Evolutionary conservation across 257 asterid genomes (phyloP), one percentile per base, ranked within the genome.

Genomic region (Parsonsia alboflavescens): DNA sequence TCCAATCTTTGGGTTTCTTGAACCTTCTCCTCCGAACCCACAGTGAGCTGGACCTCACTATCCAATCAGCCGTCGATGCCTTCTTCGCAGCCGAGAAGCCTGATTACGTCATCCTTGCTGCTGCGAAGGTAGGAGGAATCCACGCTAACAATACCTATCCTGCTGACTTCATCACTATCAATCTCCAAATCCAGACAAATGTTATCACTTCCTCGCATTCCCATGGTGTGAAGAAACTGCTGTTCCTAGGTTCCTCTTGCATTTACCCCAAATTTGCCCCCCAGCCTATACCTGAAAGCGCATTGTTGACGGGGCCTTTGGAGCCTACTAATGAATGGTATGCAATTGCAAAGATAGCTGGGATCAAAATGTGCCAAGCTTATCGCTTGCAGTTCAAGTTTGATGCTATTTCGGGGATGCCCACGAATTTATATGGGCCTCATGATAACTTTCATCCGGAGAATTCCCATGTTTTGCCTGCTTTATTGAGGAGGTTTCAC

Each of bases 41-140:
- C 79, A 77, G 96, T 61, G 95, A 92, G 33, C 97, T 94, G 59
- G 97, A 94, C 68, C 99, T 92, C 82, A 89, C 96, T 50, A 79
- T 81, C 78, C 99, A 94, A 83, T 82, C 92, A 68, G 80, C 92
- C 75, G 97, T 94, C 45, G 93, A 87, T 79, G 79, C 84, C 80
- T 90, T 92, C 88, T 94, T 94, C 86, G 81, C 88, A 75, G 74
- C 84, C 73, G 85, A 89, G 74, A 82, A 80, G 63, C 97, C 61
- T 4, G 58, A 75, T 0, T 88, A 82, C 84, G 97, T 92, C 68
- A 84, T 94, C 90, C 91, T 94, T 79, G 89, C 96, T 80, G 97
- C 98, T 68, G 97, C 98, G 0, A 92, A 94, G 71, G 99, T 94
- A 41, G 99, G 99, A 44, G 99, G 98, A 10, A 94, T 94, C 84